A percentile compares a stretch with the other conserved stretches of the same genome.
phyloP scores from a whole-genome alignment of 176 grass and related monocot species.

The Zizania latifolia region DNA sequence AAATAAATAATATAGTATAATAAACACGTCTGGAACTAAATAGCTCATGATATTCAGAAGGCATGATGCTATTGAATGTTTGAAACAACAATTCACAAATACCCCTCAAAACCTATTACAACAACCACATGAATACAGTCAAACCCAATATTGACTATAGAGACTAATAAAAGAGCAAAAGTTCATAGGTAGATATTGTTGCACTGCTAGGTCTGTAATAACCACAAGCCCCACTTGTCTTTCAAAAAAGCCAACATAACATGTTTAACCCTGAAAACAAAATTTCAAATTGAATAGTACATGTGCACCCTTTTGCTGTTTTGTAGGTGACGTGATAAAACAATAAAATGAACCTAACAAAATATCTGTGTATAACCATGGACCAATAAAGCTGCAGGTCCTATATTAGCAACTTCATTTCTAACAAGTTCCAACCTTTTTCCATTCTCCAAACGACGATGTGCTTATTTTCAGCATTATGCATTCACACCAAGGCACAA shows the following conservation, averaged over 20 bases:
- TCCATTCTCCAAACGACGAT: neutral
- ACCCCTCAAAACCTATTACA: neutral
- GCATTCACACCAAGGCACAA: neutral
- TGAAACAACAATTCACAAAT: neutral
- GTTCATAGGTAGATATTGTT: neutral
- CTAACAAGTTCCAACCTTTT: neutral
- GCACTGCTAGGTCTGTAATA: neutral
- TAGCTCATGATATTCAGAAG: neutral
- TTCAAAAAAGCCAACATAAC: no score
- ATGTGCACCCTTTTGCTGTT: no score
- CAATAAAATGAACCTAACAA: no score
- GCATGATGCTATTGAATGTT: neutral
- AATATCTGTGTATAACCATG: no score
- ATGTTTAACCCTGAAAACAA: no score
- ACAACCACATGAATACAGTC: neutral
- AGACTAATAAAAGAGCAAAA: neutral
- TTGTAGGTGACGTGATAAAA: no score
- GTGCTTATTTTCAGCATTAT: neutral
- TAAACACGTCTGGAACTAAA: neutral
- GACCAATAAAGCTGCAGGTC: neutral
- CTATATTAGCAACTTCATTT: neutral
- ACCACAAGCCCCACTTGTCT: no score
- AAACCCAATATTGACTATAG: neutral
- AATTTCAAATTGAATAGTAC: no score
- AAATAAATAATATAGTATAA: neutral